These are phyloP conservation scores for Arctium lappa DNA, from an alignment of 129 eudicot genomes.

Conservation along the genomic window DNA sequence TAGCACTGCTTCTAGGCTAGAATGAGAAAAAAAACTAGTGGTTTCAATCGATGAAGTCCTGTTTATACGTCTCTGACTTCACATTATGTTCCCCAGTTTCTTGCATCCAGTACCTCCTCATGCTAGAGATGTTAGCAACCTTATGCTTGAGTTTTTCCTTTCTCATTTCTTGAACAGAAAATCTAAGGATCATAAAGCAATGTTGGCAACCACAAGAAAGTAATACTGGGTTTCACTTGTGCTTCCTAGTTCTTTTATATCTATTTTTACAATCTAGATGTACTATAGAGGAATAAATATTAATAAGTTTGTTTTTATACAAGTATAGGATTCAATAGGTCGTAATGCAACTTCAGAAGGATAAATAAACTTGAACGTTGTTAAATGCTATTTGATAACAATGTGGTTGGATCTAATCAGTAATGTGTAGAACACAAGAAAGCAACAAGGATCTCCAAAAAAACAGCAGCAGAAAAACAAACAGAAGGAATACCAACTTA, in stretches of 20 bases:
- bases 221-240: not conserved
- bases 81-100: not conserved
- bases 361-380: not conserved
- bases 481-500: constrained; percentile 56
- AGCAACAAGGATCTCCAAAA: constrained; percentile 2
- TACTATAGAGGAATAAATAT: not conserved
- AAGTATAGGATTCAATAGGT: not conserved
- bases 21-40: not conserved
- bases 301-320: not conserved
- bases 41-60: not conserved
- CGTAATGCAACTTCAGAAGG: not conserved
- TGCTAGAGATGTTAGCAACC: not conserved
- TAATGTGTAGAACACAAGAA: not conserved
- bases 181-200: not conserved
- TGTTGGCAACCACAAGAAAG: constrained; percentile 8
- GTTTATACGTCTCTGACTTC: not conserved
- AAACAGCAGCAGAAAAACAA: not conserved
- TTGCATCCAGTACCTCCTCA: not conserved
- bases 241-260: constrained; percentile 6
- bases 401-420: constrained; percentile 4
- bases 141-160: not conserved
- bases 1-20: not conserved
- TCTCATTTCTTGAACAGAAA: not conserved
- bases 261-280: not conserved
- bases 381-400: not conserved